Percentiles rank a stretch among this genome's conserved stretches.
Evolutionary conservation across 2,329 filamentous ascomycete genomes (phyloP).

Genomic region (Oidium heveae): DNA sequence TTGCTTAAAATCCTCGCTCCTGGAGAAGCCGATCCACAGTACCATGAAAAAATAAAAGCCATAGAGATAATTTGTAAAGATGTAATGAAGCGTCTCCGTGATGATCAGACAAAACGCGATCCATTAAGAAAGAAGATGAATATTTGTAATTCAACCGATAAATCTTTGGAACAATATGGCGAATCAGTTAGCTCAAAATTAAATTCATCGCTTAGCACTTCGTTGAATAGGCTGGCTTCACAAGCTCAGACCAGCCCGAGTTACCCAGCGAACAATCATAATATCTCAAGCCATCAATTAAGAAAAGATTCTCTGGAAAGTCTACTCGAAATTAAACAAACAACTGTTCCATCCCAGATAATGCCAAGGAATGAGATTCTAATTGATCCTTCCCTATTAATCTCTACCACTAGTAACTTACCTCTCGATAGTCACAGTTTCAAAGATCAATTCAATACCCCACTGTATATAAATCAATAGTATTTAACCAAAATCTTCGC

Average conservation of each 20-base stretch:
- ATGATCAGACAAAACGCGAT: slow-evolving; percentile 34
- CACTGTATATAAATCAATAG: no score
- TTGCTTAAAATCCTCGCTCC: slow-evolving; percentile 28
- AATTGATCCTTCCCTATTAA: slow-evolving; percentile 35
- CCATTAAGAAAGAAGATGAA: slow-evolving; percentile 19
- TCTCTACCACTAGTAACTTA: slow-evolving; percentile 22
- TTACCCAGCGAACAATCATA: slow-evolving; percentile 6
- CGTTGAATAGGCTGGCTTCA: slow-evolving; percentile 9
- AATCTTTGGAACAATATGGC: slow-evolving; percentile 1
- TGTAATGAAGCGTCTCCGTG: slow-evolving; percentile 51
- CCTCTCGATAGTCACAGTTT: no score
- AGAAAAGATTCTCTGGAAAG: slow-evolving; percentile 5
- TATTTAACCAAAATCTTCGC: no score
- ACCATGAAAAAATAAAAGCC: slow-evolving; percentile 32
- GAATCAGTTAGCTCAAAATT: slow-evolving; percentile 5
- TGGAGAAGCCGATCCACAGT: slow-evolving; percentile 24
- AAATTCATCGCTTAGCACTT: slow-evolving; percentile 8
- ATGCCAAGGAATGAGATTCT: slow-evolving; percentile 25
- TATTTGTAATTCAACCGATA: slow-evolving; percentile 17
- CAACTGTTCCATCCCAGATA: slow-evolving; percentile 1
- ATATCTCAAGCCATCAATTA: slow-evolving; percentile 5
- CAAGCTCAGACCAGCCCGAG: slow-evolving; percentile 12
- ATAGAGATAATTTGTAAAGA: slow-evolving; percentile 49
- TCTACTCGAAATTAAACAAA: slow-evolving; percentile 4
- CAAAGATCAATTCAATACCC: no score